Conservation (phyloP, 805 yeast genomes). For the Schizosaccharomyces osmophilus region DNA sequence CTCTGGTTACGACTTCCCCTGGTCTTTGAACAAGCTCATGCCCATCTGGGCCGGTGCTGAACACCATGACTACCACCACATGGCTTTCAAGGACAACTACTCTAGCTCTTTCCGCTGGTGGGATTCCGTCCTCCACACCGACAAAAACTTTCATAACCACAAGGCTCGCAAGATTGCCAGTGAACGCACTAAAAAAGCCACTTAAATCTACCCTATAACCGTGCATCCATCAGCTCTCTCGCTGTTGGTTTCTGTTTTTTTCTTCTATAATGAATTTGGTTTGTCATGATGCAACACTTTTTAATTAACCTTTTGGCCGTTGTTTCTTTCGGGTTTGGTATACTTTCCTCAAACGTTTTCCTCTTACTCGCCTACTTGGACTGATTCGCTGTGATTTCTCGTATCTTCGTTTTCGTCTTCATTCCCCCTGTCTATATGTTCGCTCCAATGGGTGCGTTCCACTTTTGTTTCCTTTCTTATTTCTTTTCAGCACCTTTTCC, state of each 20-base stretch:
- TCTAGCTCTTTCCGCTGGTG: conserved; percentile 91
- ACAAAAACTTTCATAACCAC: conserved; percentile 43
- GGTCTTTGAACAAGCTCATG: conserved; percentile 74
- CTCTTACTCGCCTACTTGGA: too few species aligned
- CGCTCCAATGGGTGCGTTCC: too few species aligned
- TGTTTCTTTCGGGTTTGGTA: too few species aligned
- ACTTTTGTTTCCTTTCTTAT: too few species aligned
- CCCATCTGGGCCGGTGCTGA: conserved; percentile 98
- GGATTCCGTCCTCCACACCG: conserved; percentile 75
- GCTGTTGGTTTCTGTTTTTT: not conserved
- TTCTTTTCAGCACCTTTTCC: too few species aligned
- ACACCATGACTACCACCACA: conserved; percentile 94
- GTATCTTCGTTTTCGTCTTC: too few species aligned
- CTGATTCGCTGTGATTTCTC: too few species aligned
- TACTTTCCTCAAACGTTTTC: too few species aligned
- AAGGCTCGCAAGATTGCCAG: not conserved
- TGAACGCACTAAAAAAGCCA: not conserved
- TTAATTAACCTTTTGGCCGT: too few species aligned
- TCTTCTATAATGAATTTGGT: too few species aligned
- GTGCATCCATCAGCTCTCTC: not conserved
- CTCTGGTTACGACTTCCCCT: conserved; percentile 94
- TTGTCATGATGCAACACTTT: too few species aligned
- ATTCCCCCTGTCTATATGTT: too few species aligned
- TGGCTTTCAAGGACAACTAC: conserved; percentile 82
- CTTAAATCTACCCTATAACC: not conserved